A percentile compares a stretch with the other conserved stretches of the same genome.
These are phyloP conservation scores for Ophiostoma fasciatum DNA, from an alignment of 2,329 filamentous ascomycete genomes.

Conservation along the genomic window DNA sequence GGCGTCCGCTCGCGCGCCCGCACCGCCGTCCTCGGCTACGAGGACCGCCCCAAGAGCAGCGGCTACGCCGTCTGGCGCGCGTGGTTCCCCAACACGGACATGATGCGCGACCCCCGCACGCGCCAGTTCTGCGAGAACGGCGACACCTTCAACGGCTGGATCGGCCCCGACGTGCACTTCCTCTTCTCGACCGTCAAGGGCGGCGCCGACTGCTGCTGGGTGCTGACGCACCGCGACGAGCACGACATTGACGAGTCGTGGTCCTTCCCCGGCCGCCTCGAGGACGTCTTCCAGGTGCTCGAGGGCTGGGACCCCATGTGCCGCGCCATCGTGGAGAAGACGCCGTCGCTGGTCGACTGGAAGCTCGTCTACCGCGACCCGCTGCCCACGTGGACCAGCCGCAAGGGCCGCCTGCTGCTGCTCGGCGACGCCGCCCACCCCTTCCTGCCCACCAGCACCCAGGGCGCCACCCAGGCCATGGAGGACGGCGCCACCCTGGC, in stretches of 20 bases:
- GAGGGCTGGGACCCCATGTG: conserved; percentile 37
- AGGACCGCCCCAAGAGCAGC: conserved; percentile 34
- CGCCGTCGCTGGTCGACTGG: conserved; percentile 31
- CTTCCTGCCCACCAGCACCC: conserved; percentile 31
- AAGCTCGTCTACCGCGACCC: conserved; percentile 35
- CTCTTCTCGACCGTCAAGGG: conserved; percentile 42
- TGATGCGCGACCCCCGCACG: conserved; percentile 35
- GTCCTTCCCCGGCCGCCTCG: conserved; percentile 36
- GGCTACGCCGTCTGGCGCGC: conserved; percentile 38
- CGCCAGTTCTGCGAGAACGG: conserved; percentile 39
- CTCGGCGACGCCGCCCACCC: conserved; percentile 36
- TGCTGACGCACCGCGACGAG: conserved; percentile 39
- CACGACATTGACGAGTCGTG: conserved; percentile 40
- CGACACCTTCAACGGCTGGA: conserved; percentile 45
- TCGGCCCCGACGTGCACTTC: conserved; percentile 41
- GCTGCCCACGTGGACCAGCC: conserved; percentile 33
- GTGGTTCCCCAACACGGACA: conserved; percentile 36
- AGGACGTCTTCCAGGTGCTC: conserved; percentile 34
- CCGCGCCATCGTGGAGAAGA: conserved; percentile 31
- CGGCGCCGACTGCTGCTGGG: conserved; percentile 42
- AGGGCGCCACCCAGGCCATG: conserved; percentile 35
- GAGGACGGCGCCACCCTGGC: conserved; percentile 34
- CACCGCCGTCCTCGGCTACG: conserved; percentile 33
- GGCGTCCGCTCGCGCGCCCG: conserved; percentile 38
- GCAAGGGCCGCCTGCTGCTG: conserved; percentile 26